These are phyloP conservation scores for Coemansia sp. DNA, from an alignment of 192 early-diverging fungal genomes.

Conservation along the genomic window DNA sequence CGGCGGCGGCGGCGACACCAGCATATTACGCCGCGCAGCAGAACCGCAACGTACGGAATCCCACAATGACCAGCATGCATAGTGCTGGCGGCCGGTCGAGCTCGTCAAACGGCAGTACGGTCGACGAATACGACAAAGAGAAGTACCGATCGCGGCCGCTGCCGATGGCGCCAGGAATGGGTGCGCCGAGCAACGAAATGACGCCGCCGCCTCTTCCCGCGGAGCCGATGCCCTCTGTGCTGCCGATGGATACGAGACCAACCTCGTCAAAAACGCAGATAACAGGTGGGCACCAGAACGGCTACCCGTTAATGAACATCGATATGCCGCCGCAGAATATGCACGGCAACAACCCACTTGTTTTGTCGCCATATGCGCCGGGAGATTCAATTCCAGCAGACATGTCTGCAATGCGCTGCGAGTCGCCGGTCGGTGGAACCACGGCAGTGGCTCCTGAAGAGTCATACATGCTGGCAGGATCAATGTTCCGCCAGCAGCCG, in stretches of 20 bases:
- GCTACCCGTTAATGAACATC: conserved; percentile 7
- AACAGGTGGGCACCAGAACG: neutral
- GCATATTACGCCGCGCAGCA: conserved; percentile 11
- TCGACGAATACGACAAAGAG: conserved; percentile 21
- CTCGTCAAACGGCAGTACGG: conserved; percentile 11
- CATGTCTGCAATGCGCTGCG: conserved; percentile 7
- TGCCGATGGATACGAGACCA: neutral
- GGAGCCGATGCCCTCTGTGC: conserved; percentile 29
- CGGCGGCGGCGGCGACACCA: conserved; percentile 10
- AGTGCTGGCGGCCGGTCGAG: conserved; percentile 26
- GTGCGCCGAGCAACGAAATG: neutral
- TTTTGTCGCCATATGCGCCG: conserved; percentile 19
- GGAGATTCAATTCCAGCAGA: neutral
- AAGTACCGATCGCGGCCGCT: conserved; percentile 28
- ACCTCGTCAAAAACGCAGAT: conserved; percentile 6
- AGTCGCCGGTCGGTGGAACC: conserved; percentile 10
- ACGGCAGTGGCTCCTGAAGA: conserved; percentile 5
- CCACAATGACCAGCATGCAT: conserved; percentile 24
- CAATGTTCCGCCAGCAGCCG: conserved; percentile 5
- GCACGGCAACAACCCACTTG: conserved; percentile 5
- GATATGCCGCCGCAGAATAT: conserved; percentile 12
- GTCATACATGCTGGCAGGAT: conserved; percentile 7
- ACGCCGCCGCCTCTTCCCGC: conserved; percentile 33
- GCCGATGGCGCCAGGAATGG: conserved; percentile 22
- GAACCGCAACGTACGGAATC: conserved; percentile 15